phyloP scores from a whole-genome alignment of 805 yeast genomes.

The Kodamaea leandrae region DNA sequence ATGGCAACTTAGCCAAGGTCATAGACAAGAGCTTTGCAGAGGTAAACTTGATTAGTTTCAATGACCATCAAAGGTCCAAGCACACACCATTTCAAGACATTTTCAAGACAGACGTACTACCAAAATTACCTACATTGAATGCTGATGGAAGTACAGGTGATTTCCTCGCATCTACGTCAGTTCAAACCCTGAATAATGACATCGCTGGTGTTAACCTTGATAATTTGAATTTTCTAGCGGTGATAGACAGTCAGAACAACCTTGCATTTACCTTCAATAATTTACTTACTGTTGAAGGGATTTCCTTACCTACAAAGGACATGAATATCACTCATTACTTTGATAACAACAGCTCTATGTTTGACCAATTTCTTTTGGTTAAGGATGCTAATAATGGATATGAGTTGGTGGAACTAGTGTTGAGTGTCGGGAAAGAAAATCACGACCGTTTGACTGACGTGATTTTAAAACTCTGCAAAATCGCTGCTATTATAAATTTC shows the following conservation, averaged over 20 bases:
- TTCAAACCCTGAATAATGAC: constrained; percentile 10
- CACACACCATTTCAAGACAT: constrained; percentile 18
- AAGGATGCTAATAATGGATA: constrained; percentile 12
- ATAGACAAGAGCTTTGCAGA: constrained; percentile 18
- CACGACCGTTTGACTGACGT: constrained; percentile 20
- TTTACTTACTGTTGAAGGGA: constrained; percentile 26
- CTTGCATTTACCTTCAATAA: constrained; percentile 33
- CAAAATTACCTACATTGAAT: constrained; percentile 38
- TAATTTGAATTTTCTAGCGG: constrained; percentile 24
- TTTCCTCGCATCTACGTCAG: background rate
- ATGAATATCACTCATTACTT: constrained; percentile 19
- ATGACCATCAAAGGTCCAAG: background rate
- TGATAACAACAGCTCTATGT: constrained; percentile 20
- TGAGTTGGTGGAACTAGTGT: constrained; percentile 16
- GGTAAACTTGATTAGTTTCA: constrained; percentile 21
- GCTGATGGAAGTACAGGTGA: constrained; percentile 6
- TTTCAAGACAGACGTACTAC: constrained; percentile 27
- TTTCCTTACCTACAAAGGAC: constrained; percentile 19
- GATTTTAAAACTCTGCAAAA: constrained; percentile 24
- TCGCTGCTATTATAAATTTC: constrained; percentile 24
- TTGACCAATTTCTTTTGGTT: constrained; percentile 27
- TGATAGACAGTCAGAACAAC: constrained; percentile 19
- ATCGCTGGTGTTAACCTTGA: constrained; percentile 11
- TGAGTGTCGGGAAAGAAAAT: constrained; percentile 13
- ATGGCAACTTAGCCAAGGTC: constrained; percentile 39